phyloP scores from a whole-genome alignment of 768 basidiomycete species.

The Chalciporus pseudorubinellus region DNA sequence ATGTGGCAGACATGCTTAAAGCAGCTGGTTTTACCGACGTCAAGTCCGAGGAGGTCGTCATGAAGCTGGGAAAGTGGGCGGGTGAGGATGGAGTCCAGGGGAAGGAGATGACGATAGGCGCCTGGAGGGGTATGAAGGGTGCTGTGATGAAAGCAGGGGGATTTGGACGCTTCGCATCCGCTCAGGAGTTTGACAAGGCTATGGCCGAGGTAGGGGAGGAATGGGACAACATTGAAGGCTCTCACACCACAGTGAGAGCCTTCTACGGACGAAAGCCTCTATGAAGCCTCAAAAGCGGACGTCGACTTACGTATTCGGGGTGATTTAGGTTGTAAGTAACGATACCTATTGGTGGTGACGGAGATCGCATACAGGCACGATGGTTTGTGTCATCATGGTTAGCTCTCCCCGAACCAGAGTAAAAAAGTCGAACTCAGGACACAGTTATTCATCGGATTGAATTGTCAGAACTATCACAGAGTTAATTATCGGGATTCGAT shows the following conservation, averaged over 20 bases:
- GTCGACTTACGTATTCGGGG: background rate
- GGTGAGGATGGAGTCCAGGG: slow-evolving; percentile 21
- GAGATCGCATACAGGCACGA: no score
- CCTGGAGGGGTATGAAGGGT: slow-evolving; percentile 25
- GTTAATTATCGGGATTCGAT: no score
- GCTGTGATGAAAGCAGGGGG: slow-evolving; percentile 19
- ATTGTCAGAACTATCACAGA: no score
- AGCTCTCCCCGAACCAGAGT: no score
- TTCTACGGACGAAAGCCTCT: slow-evolving; percentile 17
- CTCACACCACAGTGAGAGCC: slow-evolving; percentile 2
- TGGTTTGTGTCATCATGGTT: no score
- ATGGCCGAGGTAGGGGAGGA: slow-evolving; percentile 21
- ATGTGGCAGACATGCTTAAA: slow-evolving; percentile 21
- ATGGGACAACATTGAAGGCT: slow-evolving; percentile 23
- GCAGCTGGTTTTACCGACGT: slow-evolving; percentile 18
- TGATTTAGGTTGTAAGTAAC: no score
- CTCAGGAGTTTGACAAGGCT: slow-evolving; percentile 18
- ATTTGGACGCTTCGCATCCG: slow-evolving; percentile 12
- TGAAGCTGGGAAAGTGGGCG: slow-evolving; percentile 26
- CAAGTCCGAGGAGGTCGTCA: slow-evolving; percentile 12
- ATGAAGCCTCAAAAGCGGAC: background rate
- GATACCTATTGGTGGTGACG: no score
- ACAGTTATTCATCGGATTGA: no score
- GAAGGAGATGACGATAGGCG: slow-evolving; percentile 13
- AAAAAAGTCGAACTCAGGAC: no score